Conservation (phyloP, 2,329 filamentous ascomycete genomes). For the Zopfia rhizophila region DNA sequence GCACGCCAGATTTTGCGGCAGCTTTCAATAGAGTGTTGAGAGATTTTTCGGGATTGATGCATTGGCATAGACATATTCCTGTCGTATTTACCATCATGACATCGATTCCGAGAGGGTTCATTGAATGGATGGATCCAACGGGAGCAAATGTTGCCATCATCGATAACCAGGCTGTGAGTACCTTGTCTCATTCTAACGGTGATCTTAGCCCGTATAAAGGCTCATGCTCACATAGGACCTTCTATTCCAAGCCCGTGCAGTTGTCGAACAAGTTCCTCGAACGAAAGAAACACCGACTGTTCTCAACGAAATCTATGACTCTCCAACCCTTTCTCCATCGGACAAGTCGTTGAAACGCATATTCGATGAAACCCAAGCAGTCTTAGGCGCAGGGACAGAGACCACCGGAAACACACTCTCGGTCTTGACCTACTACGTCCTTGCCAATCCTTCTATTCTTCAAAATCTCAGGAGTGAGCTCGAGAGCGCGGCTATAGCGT, state of each 20-base stretch:
- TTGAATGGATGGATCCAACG: slow-evolving; percentile 9
- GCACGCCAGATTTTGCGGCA: slow-evolving; percentile 19
- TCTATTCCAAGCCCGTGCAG: slow-evolving; percentile 14
- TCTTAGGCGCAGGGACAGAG: slow-evolving; percentile 52
- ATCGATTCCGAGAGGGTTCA: slow-evolving; percentile 5
- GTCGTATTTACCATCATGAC: slow-evolving; percentile 13
- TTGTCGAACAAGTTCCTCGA: slow-evolving; percentile 8
- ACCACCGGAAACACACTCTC: slow-evolving; percentile 50
- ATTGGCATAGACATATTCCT: slow-evolving; percentile 21
- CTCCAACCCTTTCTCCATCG: slow-evolving; percentile 39
- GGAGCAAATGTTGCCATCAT: slow-evolving; percentile 11
- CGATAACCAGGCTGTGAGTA: slow-evolving; percentile 18
- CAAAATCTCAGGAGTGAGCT: slow-evolving; percentile 49
- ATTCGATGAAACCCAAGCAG: slow-evolving; percentile 42
- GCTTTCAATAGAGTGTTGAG: slow-evolving; percentile 15
- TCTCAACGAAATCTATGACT: slow-evolving; percentile 44
- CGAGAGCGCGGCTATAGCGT: slow-evolving; percentile 10
- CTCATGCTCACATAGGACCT: slow-evolving; percentile 14
- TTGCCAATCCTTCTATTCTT: slow-evolving; percentile 42
- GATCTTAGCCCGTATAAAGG: not conserved
- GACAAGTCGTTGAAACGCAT: slow-evolving; percentile 49
- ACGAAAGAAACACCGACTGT: slow-evolving; percentile 34
- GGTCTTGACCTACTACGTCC: slow-evolving; percentile 49
- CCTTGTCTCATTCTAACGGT: not conserved
- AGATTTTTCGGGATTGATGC: slow-evolving; percentile 11